These are phyloP conservation scores for Streptanthus diversifolius DNA, from an alignment of 345 rosid genomes.

Conservation along the genomic window DNA sequence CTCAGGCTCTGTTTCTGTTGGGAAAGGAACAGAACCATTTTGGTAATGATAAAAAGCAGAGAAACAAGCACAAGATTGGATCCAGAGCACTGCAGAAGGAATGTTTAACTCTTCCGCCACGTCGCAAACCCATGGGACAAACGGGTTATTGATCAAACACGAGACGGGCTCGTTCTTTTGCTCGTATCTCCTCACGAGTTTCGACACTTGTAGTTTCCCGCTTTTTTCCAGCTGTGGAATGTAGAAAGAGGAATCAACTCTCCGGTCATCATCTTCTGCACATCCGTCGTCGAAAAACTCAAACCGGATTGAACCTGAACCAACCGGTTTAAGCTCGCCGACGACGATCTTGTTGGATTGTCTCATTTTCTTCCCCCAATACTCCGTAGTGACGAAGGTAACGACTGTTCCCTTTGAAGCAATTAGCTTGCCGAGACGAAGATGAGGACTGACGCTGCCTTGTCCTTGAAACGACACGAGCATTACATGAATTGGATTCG, in stretches of 20 bases:
- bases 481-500: constrained; percentile 42
- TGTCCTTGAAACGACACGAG: constrained; percentile 71
- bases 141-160: constrained; percentile 69
- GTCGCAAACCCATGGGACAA: constrained; percentile 73
- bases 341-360: constrained; percentile 42
- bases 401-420: constrained; percentile 64
- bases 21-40: constrained; percentile 47
- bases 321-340: constrained; percentile 48
- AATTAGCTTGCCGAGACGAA: constrained; percentile 58
- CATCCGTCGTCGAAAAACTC: constrained; percentile 65
- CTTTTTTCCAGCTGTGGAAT: constrained; percentile 45
- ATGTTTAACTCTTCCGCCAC: constrained; percentile 56
- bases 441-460: constrained; percentile 71
- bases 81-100: constrained; percentile 79
- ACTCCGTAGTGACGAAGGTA: constrained; percentile 46
- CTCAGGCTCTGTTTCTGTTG: constrained; percentile 44
- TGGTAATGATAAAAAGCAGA: constrained; percentile 57
- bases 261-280: constrained; percentile 45
- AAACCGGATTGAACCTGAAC: constrained; percentile 55
- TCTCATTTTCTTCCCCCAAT: constrained; percentile 48
- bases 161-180: constrained; percentile 50
- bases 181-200: constrained; percentile 38
- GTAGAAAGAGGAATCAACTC: constrained; percentile 37
- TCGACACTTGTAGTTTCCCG: constrained; percentile 40
- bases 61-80: constrained; percentile 70